Conservation (phyloP, 164 flowering plant species). For the Nelumbo lutea region DNA sequence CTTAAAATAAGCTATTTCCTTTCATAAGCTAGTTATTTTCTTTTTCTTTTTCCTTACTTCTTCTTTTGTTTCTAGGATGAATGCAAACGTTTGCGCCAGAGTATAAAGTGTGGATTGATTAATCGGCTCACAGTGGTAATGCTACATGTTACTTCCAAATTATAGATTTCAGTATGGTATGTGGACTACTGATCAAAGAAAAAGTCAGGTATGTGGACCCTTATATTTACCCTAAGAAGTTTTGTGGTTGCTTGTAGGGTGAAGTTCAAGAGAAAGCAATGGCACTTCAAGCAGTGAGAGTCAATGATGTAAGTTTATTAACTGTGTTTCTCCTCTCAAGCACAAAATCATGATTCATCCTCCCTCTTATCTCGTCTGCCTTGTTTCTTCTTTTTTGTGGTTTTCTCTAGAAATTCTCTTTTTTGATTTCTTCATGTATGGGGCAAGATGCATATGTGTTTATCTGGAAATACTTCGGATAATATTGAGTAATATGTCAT, state of each 20-base stretch:
- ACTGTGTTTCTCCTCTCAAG: too few species aligned
- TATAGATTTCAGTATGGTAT: too few species aligned
- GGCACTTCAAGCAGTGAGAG: conserved; percentile 74
- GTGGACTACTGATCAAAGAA: too few species aligned
- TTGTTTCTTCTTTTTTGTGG: background rate
- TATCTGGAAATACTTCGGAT: too few species aligned
- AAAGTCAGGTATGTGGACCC: background rate
- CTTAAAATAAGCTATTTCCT: background rate
- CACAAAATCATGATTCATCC: too few species aligned
- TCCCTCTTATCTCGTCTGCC: background rate
- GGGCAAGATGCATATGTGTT: too few species aligned
- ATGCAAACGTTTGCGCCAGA: conserved; percentile 88
- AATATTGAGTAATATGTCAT: too few species aligned
- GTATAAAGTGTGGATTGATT: conserved; percentile 94
- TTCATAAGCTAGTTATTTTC: background rate
- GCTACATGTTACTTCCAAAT: background rate
- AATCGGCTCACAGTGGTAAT: conserved; percentile 83
- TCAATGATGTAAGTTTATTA: conserved; percentile 70
- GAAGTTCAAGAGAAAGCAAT: conserved; percentile 81
- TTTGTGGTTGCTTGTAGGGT: conserved; percentile 51
- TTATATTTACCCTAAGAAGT: conserved; percentile 1
- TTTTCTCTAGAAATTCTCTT: background rate
- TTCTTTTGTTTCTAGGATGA: conserved; percentile 57
- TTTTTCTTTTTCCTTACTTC: conserved; percentile 13
- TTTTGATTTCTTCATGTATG: background rate